Evolutionary conservation across 257 asterid species (phyloP).

Genomic region (Solanum dulcamara): DNA sequence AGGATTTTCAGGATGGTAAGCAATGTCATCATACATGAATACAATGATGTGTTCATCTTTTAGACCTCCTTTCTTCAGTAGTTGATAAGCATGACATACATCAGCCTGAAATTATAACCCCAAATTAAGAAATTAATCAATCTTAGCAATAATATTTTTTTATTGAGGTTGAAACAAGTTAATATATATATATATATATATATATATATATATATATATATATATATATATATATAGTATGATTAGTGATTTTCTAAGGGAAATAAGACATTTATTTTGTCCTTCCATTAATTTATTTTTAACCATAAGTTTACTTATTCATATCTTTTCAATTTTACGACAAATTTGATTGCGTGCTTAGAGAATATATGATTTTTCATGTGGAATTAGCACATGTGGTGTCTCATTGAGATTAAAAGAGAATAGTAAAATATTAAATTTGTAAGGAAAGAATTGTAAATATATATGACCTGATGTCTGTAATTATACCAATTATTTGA

Average conservation of each 20-base stretch:
- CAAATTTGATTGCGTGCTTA: neutral
- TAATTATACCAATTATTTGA: slow-evolving; percentile 80
- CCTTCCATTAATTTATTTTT: neutral
- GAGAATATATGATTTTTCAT: neutral
- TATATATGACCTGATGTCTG: slow-evolving; percentile 73
- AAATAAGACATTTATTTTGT: neutral
- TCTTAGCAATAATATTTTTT: neutral
- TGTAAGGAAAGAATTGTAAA: neutral
- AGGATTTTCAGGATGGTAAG: slow-evolving; percentile 53
- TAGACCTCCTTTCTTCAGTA: slow-evolving; percentile 62
- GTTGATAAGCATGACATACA: slow-evolving; percentile 92
- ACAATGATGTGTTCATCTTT: slow-evolving; percentile 77
- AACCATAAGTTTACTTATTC: neutral
- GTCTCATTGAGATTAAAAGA: neutral
- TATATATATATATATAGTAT: too few species aligned
- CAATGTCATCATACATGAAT: slow-evolving; percentile 87
- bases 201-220: too few species aligned
- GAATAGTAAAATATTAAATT: neutral
- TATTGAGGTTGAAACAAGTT: neutral
- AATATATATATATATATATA: too few species aligned
- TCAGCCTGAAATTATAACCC: slow-evolving; percentile 40
- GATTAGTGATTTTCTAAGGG: neutral
- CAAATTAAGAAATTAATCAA: neutral
- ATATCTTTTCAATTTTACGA: neutral
- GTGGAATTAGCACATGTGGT: neutral